Conservation (phyloP, 2,329 filamentous ascomycete species). For the Aspergillaceae sp. region DNA sequence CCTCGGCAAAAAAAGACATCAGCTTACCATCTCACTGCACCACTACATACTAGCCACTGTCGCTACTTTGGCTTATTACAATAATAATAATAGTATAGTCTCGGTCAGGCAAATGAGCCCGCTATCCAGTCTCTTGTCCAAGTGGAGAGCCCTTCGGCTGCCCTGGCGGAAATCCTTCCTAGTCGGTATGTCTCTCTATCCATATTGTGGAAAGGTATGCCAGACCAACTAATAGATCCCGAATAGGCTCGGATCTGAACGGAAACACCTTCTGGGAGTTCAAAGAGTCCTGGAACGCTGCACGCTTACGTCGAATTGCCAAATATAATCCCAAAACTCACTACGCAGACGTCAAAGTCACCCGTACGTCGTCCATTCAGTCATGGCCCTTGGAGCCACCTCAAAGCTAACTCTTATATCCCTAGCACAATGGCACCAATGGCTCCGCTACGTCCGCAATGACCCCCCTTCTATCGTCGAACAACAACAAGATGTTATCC, state of each 20-base stretch:
- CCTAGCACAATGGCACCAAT: slow-evolving; percentile 59
- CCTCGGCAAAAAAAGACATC: neutral
- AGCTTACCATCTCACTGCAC: neutral
- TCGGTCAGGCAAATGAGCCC: slow-evolving; percentile 25
- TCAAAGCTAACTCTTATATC: slow-evolving; percentile 9
- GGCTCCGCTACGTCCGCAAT: slow-evolving; percentile 54
- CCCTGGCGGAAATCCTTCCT: slow-evolving; percentile 56
- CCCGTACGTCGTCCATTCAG: slow-evolving; percentile 36
- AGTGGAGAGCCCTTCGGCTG: slow-evolving; percentile 54
- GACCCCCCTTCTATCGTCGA: slow-evolving; percentile 50
- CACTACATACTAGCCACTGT: slow-evolving; percentile 1
- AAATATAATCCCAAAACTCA: slow-evolving; percentile 46
- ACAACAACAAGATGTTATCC: slow-evolving; percentile 48
- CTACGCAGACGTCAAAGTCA: slow-evolving; percentile 52
- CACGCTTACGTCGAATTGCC: slow-evolving; percentile 51
- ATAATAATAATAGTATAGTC: neutral
- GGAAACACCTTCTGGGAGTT: slow-evolving; percentile 63
- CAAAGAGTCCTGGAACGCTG: slow-evolving; percentile 47
- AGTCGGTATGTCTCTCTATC: slow-evolving; percentile 38
- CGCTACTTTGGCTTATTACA: neutral
- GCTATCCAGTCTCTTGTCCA: slow-evolving; percentile 48
- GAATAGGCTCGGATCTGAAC: slow-evolving; percentile 49
- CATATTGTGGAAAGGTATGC: neutral
- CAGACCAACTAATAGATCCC: slow-evolving; percentile 7
- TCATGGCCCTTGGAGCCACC: no score